These are phyloP conservation scores for Gnaphalium uliginosum DNA, from an alignment of 129 eudicot species.

Conservation along the genomic window DNA sequence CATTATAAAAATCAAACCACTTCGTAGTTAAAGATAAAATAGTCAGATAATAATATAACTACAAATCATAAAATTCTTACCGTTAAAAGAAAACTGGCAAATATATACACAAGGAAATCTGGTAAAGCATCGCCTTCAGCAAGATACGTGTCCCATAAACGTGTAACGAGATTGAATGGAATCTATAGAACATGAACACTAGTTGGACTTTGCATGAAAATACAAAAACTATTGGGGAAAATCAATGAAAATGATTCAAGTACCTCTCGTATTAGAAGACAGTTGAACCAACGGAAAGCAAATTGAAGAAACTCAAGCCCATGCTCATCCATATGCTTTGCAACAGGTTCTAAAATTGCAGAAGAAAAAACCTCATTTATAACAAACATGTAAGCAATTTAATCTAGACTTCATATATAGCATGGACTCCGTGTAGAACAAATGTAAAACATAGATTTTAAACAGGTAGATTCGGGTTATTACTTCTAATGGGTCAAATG, in stretches of 20 bases:
- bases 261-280: constrained; percentile 98
- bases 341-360: constrained; percentile 66
- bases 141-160: constrained; percentile 99
- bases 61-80: constrained; percentile 40
- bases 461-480: too few relatives aligned
- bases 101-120: constrained; percentile 88
- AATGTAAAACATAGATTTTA: too few relatives aligned
- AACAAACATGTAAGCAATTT: constrained; percentile 10
- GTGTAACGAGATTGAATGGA: constrained; percentile 86
- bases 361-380: background rate
- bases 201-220: constrained; percentile 14
- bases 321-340: constrained; percentile 92
- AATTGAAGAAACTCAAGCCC: constrained; percentile 99
- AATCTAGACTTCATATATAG: too few relatives aligned
- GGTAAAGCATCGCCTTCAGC: constrained; percentile 99
- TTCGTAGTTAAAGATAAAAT: constrained; percentile 7
- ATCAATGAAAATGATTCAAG: background rate
- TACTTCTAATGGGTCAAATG: background rate
- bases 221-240: background rate
- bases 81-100: constrained; percentile 87
- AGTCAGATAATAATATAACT: background rate
- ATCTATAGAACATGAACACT: constrained; percentile 45
- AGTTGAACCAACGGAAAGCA: constrained; percentile 98
- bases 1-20: constrained; percentile 14
- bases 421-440: too few relatives aligned